Base-by-base conservation (phyloP, 768 basidiomycete genomes). In the Leccinum rimulosum region DNA sequence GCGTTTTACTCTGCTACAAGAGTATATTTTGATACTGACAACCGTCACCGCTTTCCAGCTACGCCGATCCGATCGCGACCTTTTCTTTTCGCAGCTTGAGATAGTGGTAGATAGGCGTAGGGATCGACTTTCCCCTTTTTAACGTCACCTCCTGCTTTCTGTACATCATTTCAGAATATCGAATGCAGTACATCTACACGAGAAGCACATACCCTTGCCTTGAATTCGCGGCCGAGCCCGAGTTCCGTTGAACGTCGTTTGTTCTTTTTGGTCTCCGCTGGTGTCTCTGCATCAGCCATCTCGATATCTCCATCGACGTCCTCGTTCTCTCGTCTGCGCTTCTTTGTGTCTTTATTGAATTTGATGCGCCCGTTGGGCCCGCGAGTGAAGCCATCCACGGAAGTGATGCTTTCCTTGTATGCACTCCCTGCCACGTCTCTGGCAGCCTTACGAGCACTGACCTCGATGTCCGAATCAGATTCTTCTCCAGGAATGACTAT, bases 281-380 rank as follows among this genome's bases (percentile, higher is more conserved):
- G 66, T 48, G 78, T 77, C 58, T 89, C 84, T 1, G 72, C 82
- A 60, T 93, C 91, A 27, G 78, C 91, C 84, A 93, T 88, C 61
- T 93, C 89, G 54, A 91, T 78, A 60, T 90, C 87, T 53, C 75
- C 79, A 6, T 80, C 84, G 6, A 77, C 77, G 17, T 84, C 84
- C 59, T 80, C 81, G 58, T 86, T 83, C 54, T 86, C 86, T 52
- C 89, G 82, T 60, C 94, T 76, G 58, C 94, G 86, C 73, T 96
- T 95, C 75, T 95, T 98, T 38, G 94, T 98, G 68, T 96, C 89
- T 73, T 97, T 98, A 79, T 97, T 93, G 76, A 98, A 98, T 73
- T 93, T 95, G 70, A 98, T 75, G 55, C 84, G 85, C 6, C 97
- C 97, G 61, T 84, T 86, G 1, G 86, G 78, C 25, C 93, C 91